Base-by-base conservation (phyloP, 1,139 yeast species). In the Protomyces gravidus region DNA sequence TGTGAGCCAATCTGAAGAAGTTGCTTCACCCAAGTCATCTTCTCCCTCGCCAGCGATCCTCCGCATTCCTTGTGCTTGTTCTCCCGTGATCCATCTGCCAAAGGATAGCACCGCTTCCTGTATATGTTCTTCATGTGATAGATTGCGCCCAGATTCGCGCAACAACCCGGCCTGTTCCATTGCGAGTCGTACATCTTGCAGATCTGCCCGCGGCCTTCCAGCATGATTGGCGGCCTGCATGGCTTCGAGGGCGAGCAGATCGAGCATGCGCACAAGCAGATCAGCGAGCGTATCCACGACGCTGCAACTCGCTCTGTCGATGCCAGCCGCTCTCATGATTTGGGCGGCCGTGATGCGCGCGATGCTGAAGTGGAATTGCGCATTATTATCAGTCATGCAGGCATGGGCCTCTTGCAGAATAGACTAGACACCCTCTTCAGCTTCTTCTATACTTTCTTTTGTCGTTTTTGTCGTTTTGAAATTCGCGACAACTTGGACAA, bases 271-370 rank as follows among this genome's bases (percentile, higher is more conserved):
- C 15, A 84, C 72, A 67, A 83, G 78, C 5, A 86, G 65, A 65
- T 85, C 92, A 0, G 89, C 81, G 30, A 85, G 65, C 2, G 80
- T 76, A 68, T 85, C 85, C 11, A 86, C 73, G 6, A 84, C 78
- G 5, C 80, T 73, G 1, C 88, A 85, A 50, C 81, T 75, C 63
- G 88, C 81, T 65, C 83, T 77, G 66, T 86, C 95, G 65, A 86
- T 84, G 0, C 95, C 95, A 19, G 81, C 77, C 0, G 88, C 79
- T 62, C 86, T 80, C 55, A 87, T 75, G 17, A 86, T 74, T 72
- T 79, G 95, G 3, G 53, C 27, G 4, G 63, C 59, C 13, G 55
- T 28, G 21, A 62, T 52, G 36, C 63, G 55, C 47, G 60, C 60
- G 25, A 62, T 17, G 13, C 62, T 46, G 28, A 62, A 61, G 47